Conservation (phyloP, 306 rosid species). For the Benincasa hispida region DNA sequence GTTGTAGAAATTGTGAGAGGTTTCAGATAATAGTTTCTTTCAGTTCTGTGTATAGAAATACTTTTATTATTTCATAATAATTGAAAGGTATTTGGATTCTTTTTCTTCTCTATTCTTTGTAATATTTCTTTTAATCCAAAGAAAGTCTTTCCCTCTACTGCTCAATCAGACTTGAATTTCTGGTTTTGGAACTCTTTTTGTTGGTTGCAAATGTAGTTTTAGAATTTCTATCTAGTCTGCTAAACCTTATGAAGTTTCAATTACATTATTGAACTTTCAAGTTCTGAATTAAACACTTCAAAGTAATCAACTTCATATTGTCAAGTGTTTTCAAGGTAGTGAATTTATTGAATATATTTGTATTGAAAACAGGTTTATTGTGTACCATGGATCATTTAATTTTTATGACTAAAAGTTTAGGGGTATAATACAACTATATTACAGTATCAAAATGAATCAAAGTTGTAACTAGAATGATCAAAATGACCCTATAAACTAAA, state of each 20-base stretch:
- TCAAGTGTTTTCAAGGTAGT: too few species aligned
- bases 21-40: not conserved
- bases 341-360: too few species aligned
- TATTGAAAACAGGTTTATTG: too few species aligned
- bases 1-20: conserved; percentile 9
- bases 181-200: not conserved
- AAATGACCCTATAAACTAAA: too few species aligned
- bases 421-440: too few species aligned
- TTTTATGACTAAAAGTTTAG: too few species aligned
- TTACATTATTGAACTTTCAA: not conserved
- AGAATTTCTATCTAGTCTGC: not conserved
- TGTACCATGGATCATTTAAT: too few species aligned
- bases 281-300: not conserved
- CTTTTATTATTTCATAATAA: conserved; percentile 13
- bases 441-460: too few species aligned
- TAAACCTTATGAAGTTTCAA: not conserved
- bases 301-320: too few species aligned
- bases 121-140: not conserved
- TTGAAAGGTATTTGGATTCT: conserved; percentile 3
- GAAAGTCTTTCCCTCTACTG: not conserved
- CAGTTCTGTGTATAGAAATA: conserved; percentile 12
- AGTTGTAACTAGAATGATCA: too few species aligned
- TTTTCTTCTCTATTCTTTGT: not conserved
- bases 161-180: not conserved
- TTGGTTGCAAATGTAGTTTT: not conserved